phyloP scores from a whole-genome alignment of 164 flowering plant genomes.

The Aristolochia californica region DNA sequence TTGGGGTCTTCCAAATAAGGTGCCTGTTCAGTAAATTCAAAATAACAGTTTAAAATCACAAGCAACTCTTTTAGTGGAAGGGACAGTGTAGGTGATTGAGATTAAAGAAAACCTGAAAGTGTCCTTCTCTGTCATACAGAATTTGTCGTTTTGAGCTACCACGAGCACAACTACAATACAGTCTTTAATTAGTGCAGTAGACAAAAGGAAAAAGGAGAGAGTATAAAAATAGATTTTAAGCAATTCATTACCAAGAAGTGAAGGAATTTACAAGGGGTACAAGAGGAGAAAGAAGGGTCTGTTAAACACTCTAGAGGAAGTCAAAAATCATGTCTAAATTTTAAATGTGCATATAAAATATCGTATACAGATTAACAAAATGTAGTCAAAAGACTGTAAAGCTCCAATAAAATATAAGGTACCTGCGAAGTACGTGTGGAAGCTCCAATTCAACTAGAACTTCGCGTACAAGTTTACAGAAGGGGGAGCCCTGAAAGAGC shows the following conservation, averaged over 20 bases:
- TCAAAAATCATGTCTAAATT: not conserved
- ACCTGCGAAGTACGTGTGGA: constrained; percentile 79
- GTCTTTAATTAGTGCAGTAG: not conserved
- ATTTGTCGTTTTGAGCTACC: constrained; percentile 87
- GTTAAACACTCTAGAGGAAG: not conserved
- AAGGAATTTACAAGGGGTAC: not conserved
- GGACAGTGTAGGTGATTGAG: not conserved
- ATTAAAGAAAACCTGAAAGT: constrained; percentile 59
- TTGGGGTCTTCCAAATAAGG: constrained; percentile 93
- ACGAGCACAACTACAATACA: constrained; percentile 64
- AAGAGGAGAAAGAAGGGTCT: not conserved
- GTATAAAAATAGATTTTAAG: not conserved
- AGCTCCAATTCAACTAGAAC: constrained; percentile 84
- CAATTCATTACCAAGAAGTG: not conserved
- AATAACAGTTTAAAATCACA: not conserved
- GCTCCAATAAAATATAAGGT: constrained; percentile 1
- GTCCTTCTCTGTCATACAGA: constrained; percentile 52
- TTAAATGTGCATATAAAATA: not conserved
- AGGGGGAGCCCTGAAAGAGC: constrained; percentile 71
- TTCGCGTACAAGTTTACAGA: constrained; percentile 95
- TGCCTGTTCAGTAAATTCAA: constrained; percentile 28
- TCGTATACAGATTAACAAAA: not conserved
- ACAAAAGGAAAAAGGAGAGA: not conserved
- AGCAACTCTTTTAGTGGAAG: not conserved
- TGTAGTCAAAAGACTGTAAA: too few species aligned